Base-by-base conservation (phyloP, 2,329 filamentous ascomycete species). In the Epichloe gansuensis region DNA sequence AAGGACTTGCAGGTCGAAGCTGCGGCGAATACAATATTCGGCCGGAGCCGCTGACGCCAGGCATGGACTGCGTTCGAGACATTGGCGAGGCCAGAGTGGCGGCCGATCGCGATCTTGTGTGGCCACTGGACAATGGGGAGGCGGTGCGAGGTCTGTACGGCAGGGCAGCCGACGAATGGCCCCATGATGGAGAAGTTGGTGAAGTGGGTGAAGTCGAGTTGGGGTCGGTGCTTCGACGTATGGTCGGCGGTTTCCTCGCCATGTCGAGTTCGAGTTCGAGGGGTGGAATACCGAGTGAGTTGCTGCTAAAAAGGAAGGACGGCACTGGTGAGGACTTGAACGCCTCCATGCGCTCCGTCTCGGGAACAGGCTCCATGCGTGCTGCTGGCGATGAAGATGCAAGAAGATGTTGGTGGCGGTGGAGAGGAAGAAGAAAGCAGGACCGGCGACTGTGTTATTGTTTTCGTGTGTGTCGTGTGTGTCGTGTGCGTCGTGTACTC, bases 291-390 rank as follows among this genome's bases (percentile, higher is more conserved):
- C 68, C 59, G 38, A 52, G 52, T 48, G 44, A 51, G 41, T 39
- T 56, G 53, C 67, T 70, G 52, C 72, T 73, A 25, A 78, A 65
- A 54, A 81, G 65, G 34, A 47, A n/a, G 4, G 70, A 72, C 40
- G 78, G 76, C 39, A 81, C 68, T 57, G 78, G 78, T 50, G 77
- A 75, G 51, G 78, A 68, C 55, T 73, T 76, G 63, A 84, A 84
- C 64, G 79, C 78, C 71, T 83, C 80, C 75, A 84, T 80, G 57
- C 79, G 74, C 71, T 84, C 78, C 48, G 80, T 81, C 70, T 84
- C 81, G 58, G 81, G 81, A 61, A 84, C 81, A 53, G 80, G 78
- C 67, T 84, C 81, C 81, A 84, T 84, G 59, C 60, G 34, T 35
- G 27, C 38, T 51, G 38, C 34, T 53, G 45, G 34, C 21, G 21